Evolutionary conservation across 306 rosid species (phyloP).

Genomic region (Cyamopsis tetragonoloba): DNA sequence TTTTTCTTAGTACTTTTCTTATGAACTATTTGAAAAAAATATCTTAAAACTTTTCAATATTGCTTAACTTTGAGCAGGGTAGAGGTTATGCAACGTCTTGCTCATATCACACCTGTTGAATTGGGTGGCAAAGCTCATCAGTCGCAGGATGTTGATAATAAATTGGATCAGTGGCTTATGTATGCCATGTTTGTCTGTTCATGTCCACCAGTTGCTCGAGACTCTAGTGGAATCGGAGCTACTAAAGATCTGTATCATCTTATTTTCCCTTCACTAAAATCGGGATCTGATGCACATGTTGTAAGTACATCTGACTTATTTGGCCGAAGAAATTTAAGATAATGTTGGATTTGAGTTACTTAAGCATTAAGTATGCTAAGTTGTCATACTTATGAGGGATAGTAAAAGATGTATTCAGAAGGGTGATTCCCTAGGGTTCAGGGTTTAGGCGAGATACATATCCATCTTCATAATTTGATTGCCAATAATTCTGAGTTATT

Average conservation of each 20-base stretch:
- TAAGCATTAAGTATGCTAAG: background rate
- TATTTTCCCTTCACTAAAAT: conserved; percentile 85
- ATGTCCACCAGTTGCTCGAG: conserved; percentile 81
- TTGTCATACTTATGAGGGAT: background rate
- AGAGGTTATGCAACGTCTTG: conserved; percentile 92
- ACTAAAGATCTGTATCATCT: conserved; percentile 90
- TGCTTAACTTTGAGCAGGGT: conserved; percentile 52
- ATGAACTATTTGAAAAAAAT: background rate
- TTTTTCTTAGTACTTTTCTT: background rate
- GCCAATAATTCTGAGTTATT: background rate
- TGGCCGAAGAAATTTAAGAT: background rate
- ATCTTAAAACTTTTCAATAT: conserved; percentile 14
- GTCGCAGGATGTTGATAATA: conserved; percentile 90
- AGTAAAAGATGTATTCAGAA: background rate
- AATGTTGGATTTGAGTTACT: background rate
- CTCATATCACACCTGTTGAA: conserved; percentile 87
- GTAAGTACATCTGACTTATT: conserved; percentile 49
- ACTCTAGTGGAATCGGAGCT: conserved; percentile 53
- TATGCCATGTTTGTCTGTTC: conserved; percentile 94
- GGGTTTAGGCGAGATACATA: too few species aligned
- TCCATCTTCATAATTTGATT: background rate
- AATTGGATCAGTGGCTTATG: conserved; percentile 98
- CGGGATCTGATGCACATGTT: conserved; percentile 84
- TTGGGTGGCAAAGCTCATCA: conserved; percentile 97
- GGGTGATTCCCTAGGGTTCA: background rate